A percentile compares a stretch with the other conserved stretches of the same genome.
phyloP scores from a whole-genome alignment of 495 filamentous ascomycete genomes.

The Xanthoparmelia taractica region DNA sequence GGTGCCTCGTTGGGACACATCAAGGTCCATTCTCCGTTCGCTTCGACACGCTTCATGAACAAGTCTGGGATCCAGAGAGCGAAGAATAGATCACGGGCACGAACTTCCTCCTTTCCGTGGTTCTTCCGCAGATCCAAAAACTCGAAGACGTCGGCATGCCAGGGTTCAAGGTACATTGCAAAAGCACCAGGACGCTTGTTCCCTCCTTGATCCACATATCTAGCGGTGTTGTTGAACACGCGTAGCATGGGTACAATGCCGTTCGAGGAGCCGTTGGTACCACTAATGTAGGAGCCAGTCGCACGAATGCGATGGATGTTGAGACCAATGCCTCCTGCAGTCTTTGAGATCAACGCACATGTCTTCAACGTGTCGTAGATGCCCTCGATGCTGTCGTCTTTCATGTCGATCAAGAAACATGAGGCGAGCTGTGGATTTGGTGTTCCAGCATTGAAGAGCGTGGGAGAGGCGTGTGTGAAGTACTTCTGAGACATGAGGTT shows the following conservation, averaged over 20 bases:
- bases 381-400: slow-evolving; percentile 97
- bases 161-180: slow-evolving; percentile 98
- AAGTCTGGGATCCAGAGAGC: slow-evolving; percentile 97
- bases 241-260: slow-evolving; percentile 96
- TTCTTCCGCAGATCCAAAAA: slow-evolving; percentile 98
- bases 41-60: slow-evolving; percentile 98
- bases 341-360: slow-evolving; percentile 99
- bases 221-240: slow-evolving; percentile 97
- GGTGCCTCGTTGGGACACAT: slow-evolving; percentile 96
- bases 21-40: slow-evolving; percentile 90
- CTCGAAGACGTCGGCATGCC: slow-evolving; percentile 96
- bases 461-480: slow-evolving; percentile 97
- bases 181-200: slow-evolving; percentile 99
- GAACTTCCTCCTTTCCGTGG: slow-evolving; percentile 96
- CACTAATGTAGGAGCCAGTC: slow-evolving; percentile 93
- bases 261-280: slow-evolving; percentile 96
- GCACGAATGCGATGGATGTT: slow-evolving; percentile 94
- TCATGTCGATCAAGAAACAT: slow-evolving; percentile 98
- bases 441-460: slow-evolving; percentile 95
- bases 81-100: slow-evolving; percentile 94
- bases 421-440: slow-evolving; percentile 88
- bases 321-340: slow-evolving; percentile 91
- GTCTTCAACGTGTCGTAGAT: slow-evolving; percentile 99
- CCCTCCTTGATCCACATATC: slow-evolving; percentile 97
- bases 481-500: slow-evolving; percentile 95